Conservation (phyloP, 495 filamentous ascomycete genomes). For the Penicillium turbatum region DNA sequence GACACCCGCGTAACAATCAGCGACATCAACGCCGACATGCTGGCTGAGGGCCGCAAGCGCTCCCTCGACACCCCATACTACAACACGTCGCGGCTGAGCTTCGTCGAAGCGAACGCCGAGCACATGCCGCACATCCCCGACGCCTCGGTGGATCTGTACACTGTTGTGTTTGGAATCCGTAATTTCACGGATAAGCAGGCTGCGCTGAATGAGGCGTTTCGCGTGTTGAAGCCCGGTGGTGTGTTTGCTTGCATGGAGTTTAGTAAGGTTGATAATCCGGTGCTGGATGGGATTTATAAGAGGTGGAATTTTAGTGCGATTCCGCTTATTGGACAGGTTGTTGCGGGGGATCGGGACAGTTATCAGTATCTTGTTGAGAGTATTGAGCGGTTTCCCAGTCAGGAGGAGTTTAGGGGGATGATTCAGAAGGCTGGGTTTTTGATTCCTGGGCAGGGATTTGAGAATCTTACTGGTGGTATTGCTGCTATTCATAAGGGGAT, state of each 20-base stretch:
- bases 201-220: constrained; percentile 74
- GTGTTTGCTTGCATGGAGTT: constrained; percentile 98
- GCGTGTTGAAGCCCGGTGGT: constrained; percentile 89
- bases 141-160: constrained; percentile 81
- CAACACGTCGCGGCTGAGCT: constrained; percentile 57
- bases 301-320: constrained; percentile 94
- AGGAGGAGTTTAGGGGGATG: constrained; percentile 80
- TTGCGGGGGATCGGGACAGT: constrained; percentile 89
- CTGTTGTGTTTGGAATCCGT: constrained; percentile 94
- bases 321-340: constrained; percentile 89
- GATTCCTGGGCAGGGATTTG: constrained; percentile 75
- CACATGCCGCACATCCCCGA: constrained; percentile 59
- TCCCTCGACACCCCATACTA: constrained; percentile 57
- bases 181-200: constrained; percentile 88
- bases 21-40: constrained; percentile 95
- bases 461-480: constrained; percentile 86
- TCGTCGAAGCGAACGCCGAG: constrained; percentile 90
- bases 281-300: constrained; percentile 88
- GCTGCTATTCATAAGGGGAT: constrained; percentile 96
- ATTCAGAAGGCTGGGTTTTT: constrained; percentile 84
- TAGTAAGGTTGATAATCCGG: constrained; percentile 65
- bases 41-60: constrained; percentile 79
- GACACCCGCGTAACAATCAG: constrained; percentile 78
- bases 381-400: constrained; percentile 87
- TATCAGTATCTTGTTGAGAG: constrained; percentile 99